phyloP scores from a whole-genome alignment of 1,139 yeast genomes.

The Yamadazyma dushanensis region DNA sequence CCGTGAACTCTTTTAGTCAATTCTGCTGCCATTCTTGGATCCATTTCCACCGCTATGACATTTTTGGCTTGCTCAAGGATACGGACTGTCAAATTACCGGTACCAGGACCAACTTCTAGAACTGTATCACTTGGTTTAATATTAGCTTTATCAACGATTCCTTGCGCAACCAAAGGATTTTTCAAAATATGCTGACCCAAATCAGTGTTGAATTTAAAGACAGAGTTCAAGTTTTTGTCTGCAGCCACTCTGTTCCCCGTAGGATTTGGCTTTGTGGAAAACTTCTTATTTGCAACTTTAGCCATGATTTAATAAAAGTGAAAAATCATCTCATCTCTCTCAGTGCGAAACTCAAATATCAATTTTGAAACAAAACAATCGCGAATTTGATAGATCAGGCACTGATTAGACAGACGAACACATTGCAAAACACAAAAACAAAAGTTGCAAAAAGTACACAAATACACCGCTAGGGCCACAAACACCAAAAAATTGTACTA shows the following conservation, averaged over 20 bases:
- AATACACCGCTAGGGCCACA: no score
- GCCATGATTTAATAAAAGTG: constrained; percentile 36
- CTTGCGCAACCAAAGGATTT: constrained; percentile 96
- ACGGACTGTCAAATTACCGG: constrained; percentile 94
- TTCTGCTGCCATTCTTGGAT: constrained; percentile 99
- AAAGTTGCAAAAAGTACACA: background rate
- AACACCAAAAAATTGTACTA: no score
- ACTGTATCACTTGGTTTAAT: constrained; percentile 91
- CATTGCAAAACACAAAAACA: no score
- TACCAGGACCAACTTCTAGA: constrained; percentile 98
- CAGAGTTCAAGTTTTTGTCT: constrained; percentile 73
- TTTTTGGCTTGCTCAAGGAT: constrained; percentile 89
- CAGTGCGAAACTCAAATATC: constrained; percentile 1
- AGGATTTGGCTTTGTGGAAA: constrained; percentile 40
- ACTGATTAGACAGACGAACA: no score
- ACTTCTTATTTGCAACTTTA: constrained; percentile 56
- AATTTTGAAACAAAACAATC: constrained; percentile 8
- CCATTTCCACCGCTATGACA: constrained; percentile 96
- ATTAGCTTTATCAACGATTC: constrained; percentile 94
- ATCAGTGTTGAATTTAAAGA: constrained; percentile 93
- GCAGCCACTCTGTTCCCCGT: constrained; percentile 56
- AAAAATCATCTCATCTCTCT: constrained; percentile 2
- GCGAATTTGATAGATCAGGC: background rate
- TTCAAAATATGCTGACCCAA: constrained; percentile 96
- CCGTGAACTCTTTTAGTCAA: constrained; percentile 97